Percentiles rank a stretch among this genome's conserved stretches.
Conservation (phyloP, 768 basidiomycete species). For the Fibroporia radiculosa region DNA sequence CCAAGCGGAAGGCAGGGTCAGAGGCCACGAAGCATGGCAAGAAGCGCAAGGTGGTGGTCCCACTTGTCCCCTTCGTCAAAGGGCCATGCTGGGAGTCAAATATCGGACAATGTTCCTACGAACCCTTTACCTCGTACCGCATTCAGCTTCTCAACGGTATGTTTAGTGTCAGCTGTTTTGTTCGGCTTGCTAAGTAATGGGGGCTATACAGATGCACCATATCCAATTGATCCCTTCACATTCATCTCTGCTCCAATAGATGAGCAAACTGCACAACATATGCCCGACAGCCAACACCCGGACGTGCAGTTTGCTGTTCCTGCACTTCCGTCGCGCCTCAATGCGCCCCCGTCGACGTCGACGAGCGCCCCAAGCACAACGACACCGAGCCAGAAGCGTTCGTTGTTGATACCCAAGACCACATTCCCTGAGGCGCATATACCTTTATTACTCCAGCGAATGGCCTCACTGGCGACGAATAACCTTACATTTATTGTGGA, state of each 20-base stretch:
- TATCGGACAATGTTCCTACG: conserved; percentile 60
- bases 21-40: conserved; percentile 45
- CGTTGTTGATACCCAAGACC: conserved; percentile 34
- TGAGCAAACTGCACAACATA: conserved; percentile 24
- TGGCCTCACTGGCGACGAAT: conserved; percentile 49
- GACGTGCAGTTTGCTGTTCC: conserved; percentile 38
- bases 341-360: neutral
- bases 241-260: conserved; percentile 49
- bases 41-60: conserved; percentile 71
- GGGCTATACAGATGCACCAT: conserved; percentile 50
- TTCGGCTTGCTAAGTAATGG: conserved; percentile 3
- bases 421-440: conserved; percentile 65
- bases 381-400: conserved; percentile 20
- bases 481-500: conserved; percentile 66
- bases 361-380: conserved; percentile 1
- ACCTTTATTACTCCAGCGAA: conserved; percentile 52
- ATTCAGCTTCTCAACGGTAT: conserved; percentile 83
- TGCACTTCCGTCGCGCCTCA: conserved; percentile 16
- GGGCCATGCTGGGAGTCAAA: conserved; percentile 76
- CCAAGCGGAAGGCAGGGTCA: conserved; percentile 54
- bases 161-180: conserved; percentile 13
- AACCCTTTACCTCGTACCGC: conserved; percentile 64
- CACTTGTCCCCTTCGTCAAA: conserved; percentile 72
- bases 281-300: conserved; percentile 9
- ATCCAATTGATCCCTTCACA: conserved; percentile 72